A percentile compares a stretch with the other conserved stretches of the same genome.
These are phyloP conservation scores for Abrus pulchellus DNA, from an alignment of 306 rosid genomes.

Conservation along the genomic window DNA sequence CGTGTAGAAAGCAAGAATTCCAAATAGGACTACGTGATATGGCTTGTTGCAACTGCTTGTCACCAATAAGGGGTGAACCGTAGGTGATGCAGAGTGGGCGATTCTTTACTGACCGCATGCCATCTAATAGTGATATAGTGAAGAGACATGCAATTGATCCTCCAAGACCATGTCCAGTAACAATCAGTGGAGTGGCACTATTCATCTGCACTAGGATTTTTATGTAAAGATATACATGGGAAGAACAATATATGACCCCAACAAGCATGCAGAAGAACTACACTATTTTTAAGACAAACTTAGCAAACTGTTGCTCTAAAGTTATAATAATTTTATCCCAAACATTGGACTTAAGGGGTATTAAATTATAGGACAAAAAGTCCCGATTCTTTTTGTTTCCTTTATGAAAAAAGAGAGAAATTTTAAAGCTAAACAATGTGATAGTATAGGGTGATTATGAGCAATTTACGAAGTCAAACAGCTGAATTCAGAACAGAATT, in stretches of 20 bases:
- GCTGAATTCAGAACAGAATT: neutral
- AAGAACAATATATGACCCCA: no score
- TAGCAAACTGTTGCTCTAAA: no score
- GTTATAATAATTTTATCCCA: no score
- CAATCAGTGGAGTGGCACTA: constrained; percentile 42
- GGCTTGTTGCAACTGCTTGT: constrained; percentile 47
- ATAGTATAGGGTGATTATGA: neutral
- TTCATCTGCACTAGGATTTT: constrained; percentile 30
- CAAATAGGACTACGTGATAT: constrained; percentile 58
- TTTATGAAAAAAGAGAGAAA: neutral
- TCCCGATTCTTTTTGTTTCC: neutral
- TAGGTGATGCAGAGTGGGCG: constrained; percentile 75
- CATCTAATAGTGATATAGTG: constrained; percentile 62
- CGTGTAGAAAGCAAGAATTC: constrained; percentile 74
- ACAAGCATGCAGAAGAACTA: no score
- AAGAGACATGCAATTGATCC: constrained; percentile 78
- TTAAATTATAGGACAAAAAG: no score
- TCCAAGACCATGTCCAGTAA: constrained; percentile 68
- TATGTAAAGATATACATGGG: no score
- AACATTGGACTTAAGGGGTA: no score
- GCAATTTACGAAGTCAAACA: neutral
- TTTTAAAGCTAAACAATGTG: neutral
- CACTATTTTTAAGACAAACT: no score
- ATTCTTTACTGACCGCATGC: constrained; percentile 45
- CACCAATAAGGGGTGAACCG: constrained; percentile 76